Conservation (phyloP, 805 yeast species). For the Allodekkera sacchari region DNA sequence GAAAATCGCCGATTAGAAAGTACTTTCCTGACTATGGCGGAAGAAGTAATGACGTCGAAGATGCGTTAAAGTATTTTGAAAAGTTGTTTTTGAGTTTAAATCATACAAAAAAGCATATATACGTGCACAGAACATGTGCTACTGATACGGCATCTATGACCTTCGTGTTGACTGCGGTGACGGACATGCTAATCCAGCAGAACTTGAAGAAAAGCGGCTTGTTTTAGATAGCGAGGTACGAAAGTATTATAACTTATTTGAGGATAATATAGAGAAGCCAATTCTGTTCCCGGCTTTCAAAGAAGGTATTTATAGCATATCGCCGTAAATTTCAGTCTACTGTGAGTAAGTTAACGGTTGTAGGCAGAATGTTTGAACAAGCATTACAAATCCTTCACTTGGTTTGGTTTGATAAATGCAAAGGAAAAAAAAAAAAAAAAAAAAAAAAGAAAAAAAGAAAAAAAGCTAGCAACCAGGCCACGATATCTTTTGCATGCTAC, state of each 20-base stretch:
- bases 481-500: no score
- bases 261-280: no score
- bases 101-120: constrained; percentile 61
- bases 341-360: no score
- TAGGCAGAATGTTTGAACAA: no score
- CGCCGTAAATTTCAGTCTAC: no score
- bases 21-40: constrained; percentile 79
- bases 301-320: background rate
- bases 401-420: no score
- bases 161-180: constrained; percentile 85
- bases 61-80: constrained; percentile 67
- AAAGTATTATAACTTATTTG: no score
- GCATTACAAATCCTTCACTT: no score
- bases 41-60: constrained; percentile 50
- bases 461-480: no score
- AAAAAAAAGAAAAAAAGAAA: no score
- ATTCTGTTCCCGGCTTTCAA: background rate
- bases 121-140: constrained; percentile 91
- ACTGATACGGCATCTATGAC: constrained; percentile 86
- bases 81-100: constrained; percentile 56
- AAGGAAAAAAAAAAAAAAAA: no score
- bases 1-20: constrained; percentile 52
- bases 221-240: constrained; percentile 34
- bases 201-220: constrained; percentile 74
- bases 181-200: constrained; percentile 82